Conservation (phyloP, 129 eudicot genomes). For the Lactuca sativa region DNA sequence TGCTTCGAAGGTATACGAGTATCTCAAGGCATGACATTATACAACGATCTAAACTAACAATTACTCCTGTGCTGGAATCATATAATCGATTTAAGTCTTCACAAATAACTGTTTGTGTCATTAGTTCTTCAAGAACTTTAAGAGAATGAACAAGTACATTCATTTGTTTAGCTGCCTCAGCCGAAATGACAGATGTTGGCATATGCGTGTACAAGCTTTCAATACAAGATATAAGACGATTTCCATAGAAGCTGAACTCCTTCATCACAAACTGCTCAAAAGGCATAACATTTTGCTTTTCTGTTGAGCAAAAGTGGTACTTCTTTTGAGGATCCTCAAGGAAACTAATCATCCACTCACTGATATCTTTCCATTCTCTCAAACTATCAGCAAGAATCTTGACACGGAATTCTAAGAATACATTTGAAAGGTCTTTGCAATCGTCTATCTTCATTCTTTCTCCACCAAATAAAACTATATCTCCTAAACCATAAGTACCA, state of each 20-base stretch:
- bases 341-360: conserved; percentile 32
- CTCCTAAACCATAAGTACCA: conserved; percentile 60
- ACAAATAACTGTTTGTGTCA: conserved; percentile 4
- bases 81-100: background rate
- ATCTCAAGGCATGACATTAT: background rate
- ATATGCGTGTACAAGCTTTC: conserved; percentile 57
- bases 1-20: conserved; percentile 6
- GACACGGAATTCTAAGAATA: conserved; percentile 48
- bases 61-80: conserved; percentile 3
- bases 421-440: conserved; percentile 34
- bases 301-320: conserved; percentile 20
- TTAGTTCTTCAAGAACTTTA: conserved; percentile 18
- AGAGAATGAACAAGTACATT: conserved; percentile 19
- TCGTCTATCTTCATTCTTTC: conserved; percentile 51
- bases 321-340: conserved; percentile 43
- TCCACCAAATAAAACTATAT: conserved; percentile 56
- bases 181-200: conserved; percentile 52
- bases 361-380: conserved; percentile 39
- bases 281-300: conserved; percentile 17
- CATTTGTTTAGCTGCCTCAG: conserved; percentile 35
- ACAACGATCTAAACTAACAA: background rate
- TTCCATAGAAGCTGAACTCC: conserved; percentile 17
- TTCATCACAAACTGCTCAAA: conserved; percentile 45
- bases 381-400: conserved; percentile 33
- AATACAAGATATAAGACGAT: conserved; percentile 32